Percentiles rank a stretch among this genome's conserved stretches.
These are phyloP conservation scores for Penicillium sp. DNA, from an alignment of 2,329 filamentous ascomycete genomes.

Conservation along the genomic window DNA sequence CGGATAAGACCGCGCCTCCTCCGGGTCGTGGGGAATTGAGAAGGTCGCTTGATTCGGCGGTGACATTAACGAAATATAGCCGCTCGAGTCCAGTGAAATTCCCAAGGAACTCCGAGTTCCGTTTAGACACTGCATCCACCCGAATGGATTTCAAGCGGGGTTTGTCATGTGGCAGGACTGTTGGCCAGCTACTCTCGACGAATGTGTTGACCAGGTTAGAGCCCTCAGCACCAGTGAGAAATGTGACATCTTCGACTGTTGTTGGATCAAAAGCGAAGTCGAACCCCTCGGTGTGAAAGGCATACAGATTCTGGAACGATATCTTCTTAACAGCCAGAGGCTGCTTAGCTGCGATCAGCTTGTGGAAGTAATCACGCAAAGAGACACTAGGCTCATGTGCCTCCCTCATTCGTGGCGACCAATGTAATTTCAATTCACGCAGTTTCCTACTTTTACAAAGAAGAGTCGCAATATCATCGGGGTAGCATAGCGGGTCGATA, in stretches of 20 bases:
- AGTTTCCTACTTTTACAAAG: conserved; percentile 55
- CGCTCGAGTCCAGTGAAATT: conserved; percentile 48
- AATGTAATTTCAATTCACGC: conserved; percentile 57
- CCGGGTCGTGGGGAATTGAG: conserved; percentile 33
- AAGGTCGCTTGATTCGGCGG: conserved; percentile 28
- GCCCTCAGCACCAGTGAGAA: conserved; percentile 51
- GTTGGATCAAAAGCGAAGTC: conserved; percentile 44
- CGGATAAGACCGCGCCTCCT: conserved; percentile 15
- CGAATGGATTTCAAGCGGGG: conserved; percentile 49
- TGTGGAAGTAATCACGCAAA: conserved; percentile 56
- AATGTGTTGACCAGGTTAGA: conserved; percentile 47
- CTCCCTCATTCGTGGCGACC: conserved; percentile 61
- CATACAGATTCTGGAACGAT: conserved; percentile 58
- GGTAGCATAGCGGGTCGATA: conserved; percentile 63
- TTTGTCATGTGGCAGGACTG: conserved; percentile 26
- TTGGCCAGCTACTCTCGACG: conserved; percentile 56
- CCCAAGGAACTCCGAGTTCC: conserved; percentile 44
- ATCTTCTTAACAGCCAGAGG: conserved; percentile 51
- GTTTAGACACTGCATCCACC: conserved; percentile 49
- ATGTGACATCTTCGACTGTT: conserved; percentile 49
- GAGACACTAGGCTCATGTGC: conserved; percentile 57
- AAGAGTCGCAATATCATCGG: conserved; percentile 60
- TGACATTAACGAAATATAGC: conserved; percentile 52
- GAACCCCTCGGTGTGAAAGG: conserved; percentile 50
- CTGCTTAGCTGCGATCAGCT: conserved; percentile 49